Evolutionary conservation across 2,329 filamentous ascomycete species (phyloP).

Genomic region (Fonsecaea multimorphosa): DNA sequence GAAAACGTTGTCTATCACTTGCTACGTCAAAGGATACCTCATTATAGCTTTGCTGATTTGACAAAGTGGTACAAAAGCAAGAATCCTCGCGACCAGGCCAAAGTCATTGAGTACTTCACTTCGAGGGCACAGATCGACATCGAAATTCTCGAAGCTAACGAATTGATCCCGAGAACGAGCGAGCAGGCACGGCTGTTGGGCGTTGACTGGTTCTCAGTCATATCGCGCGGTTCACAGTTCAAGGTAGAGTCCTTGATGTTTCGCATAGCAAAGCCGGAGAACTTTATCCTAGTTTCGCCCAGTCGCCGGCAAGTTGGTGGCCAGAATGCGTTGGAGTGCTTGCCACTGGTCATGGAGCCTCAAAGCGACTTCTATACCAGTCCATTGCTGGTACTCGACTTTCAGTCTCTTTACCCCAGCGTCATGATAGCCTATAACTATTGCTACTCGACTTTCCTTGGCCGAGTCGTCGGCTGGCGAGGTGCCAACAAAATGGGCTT

Average conservation of each 20-base stretch:
- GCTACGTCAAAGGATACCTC: conserved; percentile 83
- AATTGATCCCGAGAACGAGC: conserved; percentile 84
- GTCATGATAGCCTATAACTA: conserved; percentile 99
- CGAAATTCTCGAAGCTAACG: conserved; percentile 89
- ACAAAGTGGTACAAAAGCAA: conserved; percentile 80
- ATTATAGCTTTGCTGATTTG: conserved; percentile 79
- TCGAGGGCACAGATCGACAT: conserved; percentile 79
- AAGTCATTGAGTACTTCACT: conserved; percentile 78
- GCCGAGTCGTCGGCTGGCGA: conserved; percentile 84
- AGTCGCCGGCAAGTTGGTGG: conserved; percentile 89
- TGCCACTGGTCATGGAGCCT: conserved; percentile 96
- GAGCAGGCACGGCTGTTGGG: conserved; percentile 93
- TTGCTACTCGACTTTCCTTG: conserved; percentile 96
- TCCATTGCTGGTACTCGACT: conserved; percentile 88
- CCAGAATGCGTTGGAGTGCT: conserved; percentile 92
- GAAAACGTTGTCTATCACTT: conserved; percentile 95
- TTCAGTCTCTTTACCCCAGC: conserved; percentile 94
- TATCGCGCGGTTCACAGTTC: conserved; percentile 93
- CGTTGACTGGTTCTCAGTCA: conserved; percentile 96
- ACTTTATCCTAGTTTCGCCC: conserved; percentile 87
- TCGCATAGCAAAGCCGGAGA: conserved; percentile 95
- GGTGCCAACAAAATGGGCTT: conserved; percentile 95
- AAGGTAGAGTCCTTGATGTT: conserved; percentile 99
- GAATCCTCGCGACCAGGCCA: conserved; percentile 71
- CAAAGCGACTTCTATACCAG: conserved; percentile 93